phyloP scores from a whole-genome alignment of 2,329 filamentous ascomycete genomes.

The Spiromastix sp. region DNA sequence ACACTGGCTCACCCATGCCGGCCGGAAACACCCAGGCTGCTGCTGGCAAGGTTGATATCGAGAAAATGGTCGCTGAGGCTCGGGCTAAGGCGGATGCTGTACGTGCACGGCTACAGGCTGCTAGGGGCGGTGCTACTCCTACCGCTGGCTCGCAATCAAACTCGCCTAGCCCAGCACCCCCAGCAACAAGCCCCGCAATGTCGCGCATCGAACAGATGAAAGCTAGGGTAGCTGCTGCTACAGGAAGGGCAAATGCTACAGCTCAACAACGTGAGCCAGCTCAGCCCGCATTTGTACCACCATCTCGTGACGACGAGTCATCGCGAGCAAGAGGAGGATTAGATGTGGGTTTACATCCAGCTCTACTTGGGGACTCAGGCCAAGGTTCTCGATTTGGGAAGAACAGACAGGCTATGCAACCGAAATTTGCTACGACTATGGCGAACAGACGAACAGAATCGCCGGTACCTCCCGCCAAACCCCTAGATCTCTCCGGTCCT shows the following conservation, averaged over 20 bases:
- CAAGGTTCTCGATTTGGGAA: constrained; percentile 34
- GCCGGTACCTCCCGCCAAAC: constrained; percentile 32
- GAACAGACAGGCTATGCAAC: constrained; percentile 34
- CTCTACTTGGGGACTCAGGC: constrained; percentile 46
- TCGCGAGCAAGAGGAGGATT: constrained; percentile 53
- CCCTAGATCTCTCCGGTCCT: constrained; percentile 47
- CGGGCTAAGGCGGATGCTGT: constrained; percentile 39
- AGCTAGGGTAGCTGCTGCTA: constrained; percentile 67
- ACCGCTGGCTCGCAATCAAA: constrained; percentile 24
- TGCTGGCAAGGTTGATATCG: constrained; percentile 33
- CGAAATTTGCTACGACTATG: constrained; percentile 45
- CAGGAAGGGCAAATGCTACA: constrained; percentile 38
- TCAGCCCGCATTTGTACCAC: constrained; percentile 28
- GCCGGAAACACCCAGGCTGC: constrained; percentile 24
- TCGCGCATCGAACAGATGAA: constrained; percentile 68
- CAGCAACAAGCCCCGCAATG: constrained; percentile 33
- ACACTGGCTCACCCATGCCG: constrained; percentile 39
- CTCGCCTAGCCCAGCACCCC: constrained; percentile 22
- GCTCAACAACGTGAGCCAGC: constrained; percentile 36
- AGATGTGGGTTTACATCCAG: constrained; percentile 67
- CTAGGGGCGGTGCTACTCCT: constrained; percentile 20
- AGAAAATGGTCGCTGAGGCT: constrained; percentile 38
- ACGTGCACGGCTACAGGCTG: constrained; percentile 35
- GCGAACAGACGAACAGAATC: constrained; percentile 44
- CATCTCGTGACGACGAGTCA: constrained; percentile 38